Conservation (phyloP, 495 filamentous ascomycete genomes). For the Letharia lupina region DNA sequence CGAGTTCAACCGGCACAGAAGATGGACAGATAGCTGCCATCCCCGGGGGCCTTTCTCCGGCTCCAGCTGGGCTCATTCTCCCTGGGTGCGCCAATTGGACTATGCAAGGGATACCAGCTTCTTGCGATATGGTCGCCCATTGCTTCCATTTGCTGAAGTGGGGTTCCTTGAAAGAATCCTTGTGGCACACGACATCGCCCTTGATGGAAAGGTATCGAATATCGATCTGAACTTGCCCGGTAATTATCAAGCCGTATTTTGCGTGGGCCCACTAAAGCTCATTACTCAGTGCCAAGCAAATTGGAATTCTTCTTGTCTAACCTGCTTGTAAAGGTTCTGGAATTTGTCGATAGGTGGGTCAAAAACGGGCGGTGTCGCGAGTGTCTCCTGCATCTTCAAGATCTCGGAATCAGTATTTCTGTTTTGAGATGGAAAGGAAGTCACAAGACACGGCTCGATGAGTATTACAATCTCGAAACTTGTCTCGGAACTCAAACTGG, state of each 20-base stretch:
- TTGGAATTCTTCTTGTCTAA: not conserved
- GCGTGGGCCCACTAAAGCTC: constrained; percentile 18
- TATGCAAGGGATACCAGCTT: constrained; percentile 23
- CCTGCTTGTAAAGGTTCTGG: constrained; percentile 24
- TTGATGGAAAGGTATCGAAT: constrained; percentile 23
- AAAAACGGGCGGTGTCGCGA: constrained; percentile 25
- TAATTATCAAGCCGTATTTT: constrained; percentile 22
- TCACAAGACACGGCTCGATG: too few species aligned
- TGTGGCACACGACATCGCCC: constrained; percentile 23
- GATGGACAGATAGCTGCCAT: constrained; percentile 23
- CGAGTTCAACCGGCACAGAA: constrained; percentile 22
- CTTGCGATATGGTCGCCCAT: constrained; percentile 22
- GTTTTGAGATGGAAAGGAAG: too few species aligned
- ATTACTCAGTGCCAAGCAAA: not conserved
- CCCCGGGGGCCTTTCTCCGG: constrained; percentile 18
- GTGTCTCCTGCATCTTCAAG: constrained; percentile 22
- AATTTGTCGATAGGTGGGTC: constrained; percentile 27
- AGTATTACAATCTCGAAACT: too few species aligned
- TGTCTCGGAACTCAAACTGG: too few species aligned
- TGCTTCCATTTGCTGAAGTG: constrained; percentile 22
- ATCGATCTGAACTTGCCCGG: constrained; percentile 21
- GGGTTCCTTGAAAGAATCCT: constrained; percentile 12
- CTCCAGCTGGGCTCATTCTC: constrained; percentile 23
- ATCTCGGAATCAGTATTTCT: too few species aligned
- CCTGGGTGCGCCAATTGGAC: constrained; percentile 26